Conservation (phyloP, 768 basidiomycete genomes). For the Ramaria rubella region DNA sequence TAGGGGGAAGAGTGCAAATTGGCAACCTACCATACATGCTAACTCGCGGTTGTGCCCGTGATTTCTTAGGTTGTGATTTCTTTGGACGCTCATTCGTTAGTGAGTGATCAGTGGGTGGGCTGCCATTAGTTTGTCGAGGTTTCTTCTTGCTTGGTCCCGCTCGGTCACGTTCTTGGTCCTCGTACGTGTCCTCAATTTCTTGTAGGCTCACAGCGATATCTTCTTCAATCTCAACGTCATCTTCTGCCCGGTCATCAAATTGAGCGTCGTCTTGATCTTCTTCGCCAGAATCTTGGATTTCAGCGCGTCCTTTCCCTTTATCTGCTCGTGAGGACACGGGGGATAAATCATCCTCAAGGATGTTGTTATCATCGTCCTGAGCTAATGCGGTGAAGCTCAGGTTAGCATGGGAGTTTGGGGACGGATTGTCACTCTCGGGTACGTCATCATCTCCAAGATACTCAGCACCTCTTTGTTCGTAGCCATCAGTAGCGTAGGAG, state of each 20-base stretch:
- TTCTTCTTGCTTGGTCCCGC: slow-evolving; percentile 13
- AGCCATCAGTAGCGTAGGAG: slow-evolving; percentile 19
- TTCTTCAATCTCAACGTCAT: slow-evolving; percentile 31
- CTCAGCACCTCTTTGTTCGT: slow-evolving; percentile 23
- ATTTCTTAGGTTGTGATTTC: slow-evolving; percentile 21
- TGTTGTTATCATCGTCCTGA: slow-evolving; percentile 35
- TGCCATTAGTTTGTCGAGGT: background rate
- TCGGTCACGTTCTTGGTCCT: background rate
- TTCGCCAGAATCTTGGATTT: slow-evolving; percentile 14
- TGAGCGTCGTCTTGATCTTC: no score
- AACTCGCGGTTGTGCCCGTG: slow-evolving; percentile 20
- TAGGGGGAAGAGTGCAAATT: background rate
- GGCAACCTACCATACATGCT: slow-evolving; percentile 21
- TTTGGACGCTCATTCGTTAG: slow-evolving; percentile 18
- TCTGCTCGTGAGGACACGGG: slow-evolving; percentile 19
- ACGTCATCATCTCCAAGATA: slow-evolving; percentile 20
- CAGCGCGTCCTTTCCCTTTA: slow-evolving; percentile 38
- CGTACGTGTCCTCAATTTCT: slow-evolving; percentile 17
- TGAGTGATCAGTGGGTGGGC: background rate
- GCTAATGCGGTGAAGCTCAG: slow-evolving; percentile 45
- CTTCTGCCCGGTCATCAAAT: slow-evolving; percentile 3
- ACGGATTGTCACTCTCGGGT: slow-evolving; percentile 13
- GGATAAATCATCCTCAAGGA: slow-evolving; percentile 27
- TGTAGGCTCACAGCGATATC: slow-evolving; percentile 35
- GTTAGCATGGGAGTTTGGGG: slow-evolving; percentile 19